phyloP scores from a whole-genome alignment of 345 rosid species.

The Moricandia arvensis region DNA sequence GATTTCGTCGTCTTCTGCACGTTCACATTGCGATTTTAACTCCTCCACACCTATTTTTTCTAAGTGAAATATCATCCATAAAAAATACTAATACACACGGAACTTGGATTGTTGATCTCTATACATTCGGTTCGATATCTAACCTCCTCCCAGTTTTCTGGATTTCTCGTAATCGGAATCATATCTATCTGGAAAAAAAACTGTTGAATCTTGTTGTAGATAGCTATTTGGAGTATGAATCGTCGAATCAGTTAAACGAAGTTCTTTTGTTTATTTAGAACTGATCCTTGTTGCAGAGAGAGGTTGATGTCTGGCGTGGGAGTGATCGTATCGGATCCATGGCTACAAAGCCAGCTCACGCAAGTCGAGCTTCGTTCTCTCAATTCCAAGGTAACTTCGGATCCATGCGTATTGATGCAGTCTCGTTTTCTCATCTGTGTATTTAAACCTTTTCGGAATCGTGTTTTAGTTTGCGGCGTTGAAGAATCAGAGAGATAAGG shows the following conservation, averaged over 20 bases:
- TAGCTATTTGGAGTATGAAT: no score
- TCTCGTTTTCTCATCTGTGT: neutral
- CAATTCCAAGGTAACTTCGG: constrained; percentile 49
- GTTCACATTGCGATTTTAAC: constrained; percentile 29
- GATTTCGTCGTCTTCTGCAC: constrained; percentile 8
- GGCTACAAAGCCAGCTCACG: constrained; percentile 85
- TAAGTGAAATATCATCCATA: neutral
- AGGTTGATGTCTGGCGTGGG: constrained; percentile 69
- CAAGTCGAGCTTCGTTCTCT: constrained; percentile 94
- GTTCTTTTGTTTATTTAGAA: no score
- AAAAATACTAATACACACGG: neutral
- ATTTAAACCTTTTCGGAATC: neutral
- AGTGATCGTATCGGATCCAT: constrained; percentile 74
- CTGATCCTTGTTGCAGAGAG: neutral
- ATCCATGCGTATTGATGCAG: neutral
- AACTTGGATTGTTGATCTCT: constrained; percentile 8
- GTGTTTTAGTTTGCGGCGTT: constrained; percentile 50
- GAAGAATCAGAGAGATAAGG: constrained; percentile 64
- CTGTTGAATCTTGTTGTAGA: neutral
- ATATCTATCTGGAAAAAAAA: constrained; percentile 23
- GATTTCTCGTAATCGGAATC: neutral
- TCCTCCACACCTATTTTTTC: neutral
- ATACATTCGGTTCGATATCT: constrained; percentile 11
- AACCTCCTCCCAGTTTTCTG: constrained; percentile 10
- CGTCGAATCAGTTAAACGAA: no score